Evolutionary conservation across 1,284 basidiomycete genomes (phyloP).

Genomic region (Pseudozyma tsukubaensis): DNA sequence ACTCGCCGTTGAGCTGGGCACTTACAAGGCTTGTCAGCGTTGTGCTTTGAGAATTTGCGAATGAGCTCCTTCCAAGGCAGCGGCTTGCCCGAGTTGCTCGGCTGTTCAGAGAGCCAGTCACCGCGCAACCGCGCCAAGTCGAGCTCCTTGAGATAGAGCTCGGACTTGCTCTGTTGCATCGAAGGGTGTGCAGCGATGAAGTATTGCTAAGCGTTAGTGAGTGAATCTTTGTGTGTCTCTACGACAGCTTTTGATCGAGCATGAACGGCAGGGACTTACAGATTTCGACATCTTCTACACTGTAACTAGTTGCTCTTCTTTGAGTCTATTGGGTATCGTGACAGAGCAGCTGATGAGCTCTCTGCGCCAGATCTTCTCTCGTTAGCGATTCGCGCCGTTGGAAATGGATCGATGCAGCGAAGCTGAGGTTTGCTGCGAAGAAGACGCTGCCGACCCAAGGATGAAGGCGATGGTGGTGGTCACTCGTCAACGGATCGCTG

Average conservation of each 20-base stretch:
- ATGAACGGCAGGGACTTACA: slow-evolving; percentile 16
- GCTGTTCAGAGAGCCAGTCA: slow-evolving; percentile 52
- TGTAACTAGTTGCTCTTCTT: no score
- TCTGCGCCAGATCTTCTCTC: no score
- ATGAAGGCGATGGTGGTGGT: no score
- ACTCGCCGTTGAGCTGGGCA: slow-evolving; percentile 10
- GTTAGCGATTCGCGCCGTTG: no score
- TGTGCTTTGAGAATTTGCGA: slow-evolving; percentile 69
- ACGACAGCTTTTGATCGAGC: not conserved
- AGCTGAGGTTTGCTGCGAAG: no score
- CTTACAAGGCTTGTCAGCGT: slow-evolving; percentile 55
- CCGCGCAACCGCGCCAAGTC: slow-evolving; percentile 63
- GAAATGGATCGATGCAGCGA: no score
- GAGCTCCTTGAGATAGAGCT: slow-evolving; percentile 62
- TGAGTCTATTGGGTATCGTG: no score
- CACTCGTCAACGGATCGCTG: no score
- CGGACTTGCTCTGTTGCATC: slow-evolving; percentile 49
- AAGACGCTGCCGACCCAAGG: no score
- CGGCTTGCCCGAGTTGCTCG: slow-evolving; percentile 27
- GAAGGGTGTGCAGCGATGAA: not conserved
- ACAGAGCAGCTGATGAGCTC: no score
- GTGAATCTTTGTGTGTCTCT: not conserved
- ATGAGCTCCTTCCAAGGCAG: slow-evolving; percentile 65
- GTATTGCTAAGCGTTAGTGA: slow-evolving; percentile 5
- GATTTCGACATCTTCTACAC: slow-evolving; percentile 35